Base-by-base conservation (phyloP, 148 eudicot species). In the Fagopyrum esculentum region DNA sequence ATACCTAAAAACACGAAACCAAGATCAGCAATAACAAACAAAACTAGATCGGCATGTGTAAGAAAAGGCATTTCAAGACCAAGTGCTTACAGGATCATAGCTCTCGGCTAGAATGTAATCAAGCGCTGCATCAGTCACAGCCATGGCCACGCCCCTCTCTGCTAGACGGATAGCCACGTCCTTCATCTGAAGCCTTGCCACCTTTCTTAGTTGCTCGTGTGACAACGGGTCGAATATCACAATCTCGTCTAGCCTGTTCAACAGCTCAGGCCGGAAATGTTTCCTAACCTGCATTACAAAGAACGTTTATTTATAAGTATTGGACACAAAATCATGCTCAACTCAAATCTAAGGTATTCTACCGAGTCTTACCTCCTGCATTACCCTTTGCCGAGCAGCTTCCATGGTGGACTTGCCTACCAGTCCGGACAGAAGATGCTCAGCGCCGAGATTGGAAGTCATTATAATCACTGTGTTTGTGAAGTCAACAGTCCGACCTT, bases 401-500 rank as follows among this genome's bases (percentile, higher is more conserved):
- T 83, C 91, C 88, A 93, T 91, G n/a, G 93, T 75, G 69, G 83
- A 80, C 77, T 91, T 89, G 40, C 98, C 98, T 80, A 80, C n/a
- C 10, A 91, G 75, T 50, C 97, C 97, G 6, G 83, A 40, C 35
- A 93, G 82, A 7, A 93, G 93, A 80, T 84, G 85, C 80, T 93
- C 97, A 0, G 97, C 98, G 40, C 97, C 97, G 43, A 93, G 95
- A 71, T 91, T 93, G 6, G 98, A 93, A 44, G 97, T 91, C 98
- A 93, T 83, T 9, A 93, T 91, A 46, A 93, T 87, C n/a, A 91
- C 93, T 0, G 95, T 81, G 73, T 91, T 91, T 26, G 90, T 91
- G 75, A 91, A 93, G 73, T 91, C 97, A 5, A 93, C 95, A 0
- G 95, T 93, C 2, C 95, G 83, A 6, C 98, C 98, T 82, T 91